These are phyloP conservation scores for Trypanosoma avium DNA, from an alignment of 208 protist species.

Conservation along the genomic window DNA sequence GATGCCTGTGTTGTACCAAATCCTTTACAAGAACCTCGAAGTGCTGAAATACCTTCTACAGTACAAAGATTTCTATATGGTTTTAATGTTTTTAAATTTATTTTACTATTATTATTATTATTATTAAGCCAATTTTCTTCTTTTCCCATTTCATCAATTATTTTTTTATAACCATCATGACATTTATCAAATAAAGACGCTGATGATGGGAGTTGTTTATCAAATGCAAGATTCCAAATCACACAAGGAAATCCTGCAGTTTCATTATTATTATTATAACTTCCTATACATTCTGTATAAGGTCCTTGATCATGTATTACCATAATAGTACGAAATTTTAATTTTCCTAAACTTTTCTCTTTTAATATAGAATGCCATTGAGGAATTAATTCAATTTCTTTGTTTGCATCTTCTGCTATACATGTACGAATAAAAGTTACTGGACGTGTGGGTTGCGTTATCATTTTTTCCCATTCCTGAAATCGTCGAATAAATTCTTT, in stretches of 20 bases:
- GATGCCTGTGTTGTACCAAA: slow-evolving; percentile 63
- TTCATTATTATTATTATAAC: slow-evolving; percentile 31
- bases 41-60: slow-evolving; percentile 60
- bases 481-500: slow-evolving; percentile 55
- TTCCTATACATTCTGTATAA: slow-evolving; percentile 47
- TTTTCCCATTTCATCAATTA: slow-evolving; percentile 64
- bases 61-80: slow-evolving; percentile 57
- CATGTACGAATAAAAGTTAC: slow-evolving; percentile 80
- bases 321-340: slow-evolving; percentile 71
- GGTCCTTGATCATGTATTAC: slow-evolving; percentile 71
- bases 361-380: slow-evolving; percentile 51
- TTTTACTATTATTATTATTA: slow-evolving; percentile 17
- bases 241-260: slow-evolving; percentile 25
- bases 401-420: slow-evolving; percentile 56
- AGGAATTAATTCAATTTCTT: slow-evolving; percentile 68
- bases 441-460: slow-evolving; percentile 24
- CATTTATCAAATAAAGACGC: slow-evolving; percentile 68
- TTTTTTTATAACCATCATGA: slow-evolving; percentile 64
- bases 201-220: slow-evolving; percentile 11
- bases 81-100: slow-evolving; percentile 21
- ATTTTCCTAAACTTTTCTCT: slow-evolving; percentile 31
- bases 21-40: slow-evolving; percentile 74
- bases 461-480: slow-evolving; percentile 48
- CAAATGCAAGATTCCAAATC: slow-evolving; percentile 36
- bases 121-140: slow-evolving; percentile 61